Evolutionary conservation across 148 eudicot species (phyloP).

Genomic region (Silene conica): DNA sequence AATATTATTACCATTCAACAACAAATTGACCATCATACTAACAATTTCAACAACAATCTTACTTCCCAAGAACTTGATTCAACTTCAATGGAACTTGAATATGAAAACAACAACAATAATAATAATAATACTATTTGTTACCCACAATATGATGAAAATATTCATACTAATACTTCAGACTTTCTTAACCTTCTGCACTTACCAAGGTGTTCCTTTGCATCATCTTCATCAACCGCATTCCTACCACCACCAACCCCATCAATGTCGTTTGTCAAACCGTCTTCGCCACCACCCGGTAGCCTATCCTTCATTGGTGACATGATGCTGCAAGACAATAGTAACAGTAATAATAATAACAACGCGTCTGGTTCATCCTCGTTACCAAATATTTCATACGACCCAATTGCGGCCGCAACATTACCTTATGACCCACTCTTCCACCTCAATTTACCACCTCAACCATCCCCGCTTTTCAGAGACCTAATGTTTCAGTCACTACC

Average conservation of each 20-base stretch:
- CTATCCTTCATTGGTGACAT: conserved; percentile 23
- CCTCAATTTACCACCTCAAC: conserved; percentile 49
- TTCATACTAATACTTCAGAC: conserved; percentile 36
- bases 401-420: conserved; percentile 6
- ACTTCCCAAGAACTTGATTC: conserved; percentile 4
- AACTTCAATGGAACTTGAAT: conserved; percentile 5
- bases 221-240: conserved; percentile 26
- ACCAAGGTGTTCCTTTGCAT: conserved; percentile 30
- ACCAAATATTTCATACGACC: background rate
- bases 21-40: conserved; percentile 11
- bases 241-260: conserved; percentile 21
- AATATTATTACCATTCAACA: conserved; percentile 14
- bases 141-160: conserved; percentile 15
- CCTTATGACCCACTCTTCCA: conserved; percentile 57
- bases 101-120: conserved; percentile 10
- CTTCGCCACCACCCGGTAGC: background rate
- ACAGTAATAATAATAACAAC: conserved; percentile 3
- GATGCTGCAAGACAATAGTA: conserved; percentile 17
- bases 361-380: no score
- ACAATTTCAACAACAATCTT: conserved; percentile 18
- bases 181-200: conserved; percentile 48
- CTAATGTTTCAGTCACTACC: conserved; percentile 52
- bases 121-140: conserved; percentile 23
- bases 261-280: conserved; percentile 16
- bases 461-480: conserved; percentile 52